Base-by-base conservation (phyloP, 2,329 filamentous ascomycete species). In the Alternaria incomplexa region DNA sequence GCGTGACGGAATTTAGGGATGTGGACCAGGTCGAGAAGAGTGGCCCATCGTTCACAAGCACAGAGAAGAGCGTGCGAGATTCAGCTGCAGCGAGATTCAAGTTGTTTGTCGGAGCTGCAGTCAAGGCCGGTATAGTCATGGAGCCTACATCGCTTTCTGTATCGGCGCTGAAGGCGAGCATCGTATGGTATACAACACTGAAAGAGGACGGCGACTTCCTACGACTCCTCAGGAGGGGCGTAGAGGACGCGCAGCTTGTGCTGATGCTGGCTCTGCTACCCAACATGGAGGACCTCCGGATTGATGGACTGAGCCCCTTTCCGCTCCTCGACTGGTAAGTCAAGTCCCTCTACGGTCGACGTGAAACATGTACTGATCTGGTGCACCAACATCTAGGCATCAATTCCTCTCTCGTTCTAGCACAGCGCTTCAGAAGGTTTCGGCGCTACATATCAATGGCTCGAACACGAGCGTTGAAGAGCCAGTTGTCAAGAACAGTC, bases 151-250 rank as follows among this genome's bases (percentile, higher is more conserved):
- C 23, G 26, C 30, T 30, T 13, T 26, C 44, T 0, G 28, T 13
- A 10, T 15, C 45, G 11, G 11, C 52, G 26, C 46, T 61, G 4
- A 51, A 44, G 23, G 28, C 32, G 52, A 56, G 45, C 26, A 40
- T 56, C 4, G 36, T 52, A 13, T 56, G 58, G 59, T 53, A 61
- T 28, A 57, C 53, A 20, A 10, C 20, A n/a, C 28, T 52, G 40
- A 53, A 46, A 28, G 30, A 57, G 7, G 59, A 62, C 23, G 28
- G 22, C 12, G 47, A 61, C 32, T 57, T 62, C 20, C 5, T 57
- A 9, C 54, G 47, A 3, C 58, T 61, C 4, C 32, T 61, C 9
- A 22, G n/a, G 3, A n/a, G 45, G 20, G 52, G 58, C 5, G 44
- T 56, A 1, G 58, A 56, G 32, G 58, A 51, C 15, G 58, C 52